A percentile compares a stretch with the other conserved stretches of the same genome.
These are phyloP conservation scores for Beta lomatogona DNA, from an alignment of 179 eudicot species.

Conservation along the genomic window DNA sequence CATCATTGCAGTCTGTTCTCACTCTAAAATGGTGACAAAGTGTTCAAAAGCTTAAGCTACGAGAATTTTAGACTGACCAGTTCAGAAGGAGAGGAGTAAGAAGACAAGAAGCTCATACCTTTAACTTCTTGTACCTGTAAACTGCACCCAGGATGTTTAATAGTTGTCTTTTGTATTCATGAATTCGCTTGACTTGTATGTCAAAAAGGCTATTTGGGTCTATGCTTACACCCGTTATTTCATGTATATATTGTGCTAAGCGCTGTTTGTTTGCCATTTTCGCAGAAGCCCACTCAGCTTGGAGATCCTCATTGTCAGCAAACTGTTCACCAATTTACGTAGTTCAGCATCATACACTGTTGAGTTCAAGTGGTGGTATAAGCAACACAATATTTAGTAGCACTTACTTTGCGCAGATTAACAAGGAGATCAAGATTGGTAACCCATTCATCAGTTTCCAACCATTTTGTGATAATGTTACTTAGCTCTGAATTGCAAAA, in stretches of 20 bases:
- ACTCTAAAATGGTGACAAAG: neutral
- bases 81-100: neutral
- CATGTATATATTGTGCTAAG: conserved; percentile 70
- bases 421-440: conserved; percentile 88
- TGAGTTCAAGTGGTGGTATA: neutral
- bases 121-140: conserved; percentile 90
- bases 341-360: conserved; percentile 2
- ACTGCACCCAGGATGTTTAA: conserved; percentile 84
- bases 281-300: conserved; percentile 92
- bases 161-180: conserved; percentile 96
- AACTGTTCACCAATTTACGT: conserved; percentile 44
- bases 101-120: conserved; percentile 50
- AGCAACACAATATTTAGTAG: neutral
- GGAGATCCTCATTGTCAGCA: conserved; percentile 84
- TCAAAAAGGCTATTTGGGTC: conserved; percentile 94
- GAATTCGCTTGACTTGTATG: conserved; percentile 97
- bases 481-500: conserved; percentile 97
- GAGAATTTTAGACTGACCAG: neutral
- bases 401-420: conserved; percentile 73
- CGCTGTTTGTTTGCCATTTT: conserved; percentile 95
- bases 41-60: neutral
- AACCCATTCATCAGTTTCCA: conserved; percentile 93
- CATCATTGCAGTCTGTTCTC: neutral
- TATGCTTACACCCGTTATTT: conserved; percentile 79
- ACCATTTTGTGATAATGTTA: conserved; percentile 82